Evolutionary conservation across 345 rosid genomes (phyloP).

Genomic region (Conringia planisiliqua): DNA sequence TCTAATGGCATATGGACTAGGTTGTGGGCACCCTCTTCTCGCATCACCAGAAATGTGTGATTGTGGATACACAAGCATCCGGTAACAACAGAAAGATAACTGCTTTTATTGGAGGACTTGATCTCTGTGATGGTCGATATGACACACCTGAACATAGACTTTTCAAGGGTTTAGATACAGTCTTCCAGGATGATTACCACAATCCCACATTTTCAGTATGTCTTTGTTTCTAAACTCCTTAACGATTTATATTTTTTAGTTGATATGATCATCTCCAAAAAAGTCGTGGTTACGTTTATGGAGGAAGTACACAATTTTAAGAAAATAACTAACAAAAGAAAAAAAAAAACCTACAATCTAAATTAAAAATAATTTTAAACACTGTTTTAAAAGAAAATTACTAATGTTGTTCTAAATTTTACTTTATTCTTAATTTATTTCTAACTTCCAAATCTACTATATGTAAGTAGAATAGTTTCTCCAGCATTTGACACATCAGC

Average conservation of each 20-base stretch:
- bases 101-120: slow-evolving; percentile 64
- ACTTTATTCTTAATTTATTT: no score
- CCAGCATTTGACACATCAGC: no score
- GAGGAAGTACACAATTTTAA: no score
- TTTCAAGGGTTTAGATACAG: slow-evolving; percentile 49
- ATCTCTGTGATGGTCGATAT: slow-evolving; percentile 74
- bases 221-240: background rate
- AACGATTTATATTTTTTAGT: background rate
- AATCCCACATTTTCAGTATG: slow-evolving; percentile 63
- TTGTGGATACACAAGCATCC: slow-evolving; percentile 61
- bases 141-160: slow-evolving; percentile 67
- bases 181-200: slow-evolving; percentile 49
- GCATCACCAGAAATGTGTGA: slow-evolving; percentile 69
- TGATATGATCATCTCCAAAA: background rate
- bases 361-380: no score
- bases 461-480: no score
- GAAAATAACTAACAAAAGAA: no score
- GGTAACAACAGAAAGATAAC: slow-evolving; percentile 57
- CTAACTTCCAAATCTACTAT: no score
- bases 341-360: no score
- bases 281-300: background rate
- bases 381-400: no score
- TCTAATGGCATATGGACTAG: slow-evolving; percentile 34
- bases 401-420: no score
- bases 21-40: slow-evolving; percentile 72